A percentile compares a stretch with the other conserved stretches of the same genome.
phyloP scores from a whole-genome alignment of 352 stramenopile species.

The Globisporangium apiculatum region DNA sequence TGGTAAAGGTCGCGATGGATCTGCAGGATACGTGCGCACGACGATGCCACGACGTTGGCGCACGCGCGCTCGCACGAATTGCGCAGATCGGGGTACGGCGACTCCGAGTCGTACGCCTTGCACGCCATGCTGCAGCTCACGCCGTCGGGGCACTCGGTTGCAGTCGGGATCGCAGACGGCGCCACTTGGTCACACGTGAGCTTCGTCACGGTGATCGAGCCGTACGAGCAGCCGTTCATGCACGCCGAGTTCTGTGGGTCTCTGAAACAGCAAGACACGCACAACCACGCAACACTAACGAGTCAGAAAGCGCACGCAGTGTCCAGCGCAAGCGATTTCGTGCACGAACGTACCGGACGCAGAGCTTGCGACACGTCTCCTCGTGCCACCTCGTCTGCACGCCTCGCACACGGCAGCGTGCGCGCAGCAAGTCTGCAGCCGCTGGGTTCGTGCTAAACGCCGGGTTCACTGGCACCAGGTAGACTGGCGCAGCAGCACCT shows the following conservation, averaged over 20 bases:
- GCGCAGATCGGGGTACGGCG: slow-evolving; percentile 34
- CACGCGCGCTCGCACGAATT: slow-evolving; percentile 50
- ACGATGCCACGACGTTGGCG: slow-evolving; percentile 49
- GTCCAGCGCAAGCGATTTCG: background rate
- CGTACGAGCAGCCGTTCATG: slow-evolving; percentile 75
- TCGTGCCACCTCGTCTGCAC: slow-evolving; percentile 70
- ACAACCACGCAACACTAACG: background rate
- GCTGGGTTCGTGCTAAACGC: slow-evolving; percentile 18
- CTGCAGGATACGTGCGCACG: slow-evolving; percentile 56
- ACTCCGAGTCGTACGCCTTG: slow-evolving; percentile 49
- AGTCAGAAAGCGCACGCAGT: background rate
- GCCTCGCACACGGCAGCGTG: slow-evolving; percentile 46
- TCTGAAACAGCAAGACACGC: slow-evolving; percentile 8
- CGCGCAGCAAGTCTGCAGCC: slow-evolving; percentile 34
- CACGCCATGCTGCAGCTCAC: slow-evolving; percentile 56
- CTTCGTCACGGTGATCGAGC: slow-evolving; percentile 65
- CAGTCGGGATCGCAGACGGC: slow-evolving; percentile 16
- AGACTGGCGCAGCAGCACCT: background rate
- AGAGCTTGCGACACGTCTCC: slow-evolving; percentile 63
- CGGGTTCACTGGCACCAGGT: slow-evolving; percentile 1
- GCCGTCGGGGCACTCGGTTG: slow-evolving; percentile 39
- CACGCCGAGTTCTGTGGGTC: slow-evolving; percentile 55
- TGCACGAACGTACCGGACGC: slow-evolving; percentile 25
- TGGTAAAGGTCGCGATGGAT: slow-evolving; percentile 51
- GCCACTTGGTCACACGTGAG: slow-evolving; percentile 50